Evolutionary conservation across 768 basidiomycete genomes (phyloP), one percentile per base, ranked within the genome.

Genomic region (Auricularia sp.): DNA sequence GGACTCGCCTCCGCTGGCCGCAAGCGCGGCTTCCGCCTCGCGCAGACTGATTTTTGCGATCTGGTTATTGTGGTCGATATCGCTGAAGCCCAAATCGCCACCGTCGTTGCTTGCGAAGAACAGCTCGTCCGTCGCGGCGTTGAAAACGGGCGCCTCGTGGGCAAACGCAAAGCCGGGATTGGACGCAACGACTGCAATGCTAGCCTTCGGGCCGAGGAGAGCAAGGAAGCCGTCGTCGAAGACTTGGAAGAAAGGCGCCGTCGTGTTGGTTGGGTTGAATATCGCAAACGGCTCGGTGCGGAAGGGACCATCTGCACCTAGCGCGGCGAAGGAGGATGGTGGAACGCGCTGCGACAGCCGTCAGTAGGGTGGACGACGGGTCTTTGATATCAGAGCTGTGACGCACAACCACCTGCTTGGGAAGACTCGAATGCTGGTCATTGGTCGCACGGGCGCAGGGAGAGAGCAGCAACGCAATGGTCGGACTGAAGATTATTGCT

Each of bases 71-170:
- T 85, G 81, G 67, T 87, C 73, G 62, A 86, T 72, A 67, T 85
- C 85, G 62, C 82, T 88, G 70, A 82, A 80, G 6, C 88, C 87
- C 1, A 87, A 77, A 36, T 81, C 64, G 1, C 86, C 88, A 4
- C 89, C 88, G 64, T 82, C 84, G 66, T 85, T 89, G 73, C 85
- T 87, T 4, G 82, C 79, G 70, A 92, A 92, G 76, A 85, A 86
- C 2, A 92, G 78, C 67, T 87, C 83, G 69, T 90, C 82, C 16
- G 85, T 86, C n/a, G 78, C 80, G 5, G 84, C 75, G 37, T 83
- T 76, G 73, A 85, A 90, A 2, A 91, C 77, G 0, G 88, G 88
- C 2, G 88, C 90, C 75, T 93, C 91, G 70, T 92, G 90, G 18
- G 89, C 89, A 67, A 90, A 85, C 2, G 86, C 86, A 72, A 85